A percentile compares a stretch with the other conserved stretches of the same genome.
Conservation (phyloP, 2,329 filamentous ascomycete species). For the Pseudodiploospora longispora region DNA sequence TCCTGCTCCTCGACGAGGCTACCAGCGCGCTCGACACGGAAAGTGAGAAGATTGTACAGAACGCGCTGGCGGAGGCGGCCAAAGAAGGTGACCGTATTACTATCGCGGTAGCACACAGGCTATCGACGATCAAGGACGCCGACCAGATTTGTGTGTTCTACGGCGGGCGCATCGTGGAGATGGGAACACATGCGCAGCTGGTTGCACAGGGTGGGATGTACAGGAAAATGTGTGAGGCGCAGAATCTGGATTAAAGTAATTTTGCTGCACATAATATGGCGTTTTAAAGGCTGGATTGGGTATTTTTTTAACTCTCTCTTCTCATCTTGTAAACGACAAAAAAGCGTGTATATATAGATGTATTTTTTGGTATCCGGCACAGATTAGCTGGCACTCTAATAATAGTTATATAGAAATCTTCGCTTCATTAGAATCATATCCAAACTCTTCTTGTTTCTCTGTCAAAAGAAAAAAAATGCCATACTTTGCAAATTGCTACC, state of each 20-base stretch:
- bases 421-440: too few species aligned
- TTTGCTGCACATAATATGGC: too few species aligned
- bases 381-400: too few species aligned
- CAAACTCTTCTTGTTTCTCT: too few species aligned
- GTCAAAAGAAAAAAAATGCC: too few species aligned
- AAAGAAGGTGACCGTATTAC: slow-evolving; percentile 80
- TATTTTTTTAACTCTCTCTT: too few species aligned
- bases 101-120: slow-evolving; percentile 85
- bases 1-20: slow-evolving; percentile 87
- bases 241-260: slow-evolving; percentile 18
- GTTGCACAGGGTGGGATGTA: slow-evolving; percentile 38
- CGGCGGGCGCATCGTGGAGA: slow-evolving; percentile 45
- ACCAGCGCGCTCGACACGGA: slow-evolving; percentile 92
- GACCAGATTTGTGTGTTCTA: slow-evolving; percentile 56
- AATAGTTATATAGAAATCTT: too few species aligned
- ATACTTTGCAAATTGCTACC: too few species aligned
- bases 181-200: slow-evolving; percentile 49
- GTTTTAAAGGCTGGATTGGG: too few species aligned
- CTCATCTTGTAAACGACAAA: too few species aligned
- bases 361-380: too few species aligned
- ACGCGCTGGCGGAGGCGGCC: slow-evolving; percentile 65
- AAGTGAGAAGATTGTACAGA: slow-evolving; percentile 86
- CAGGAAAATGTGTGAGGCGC: slow-evolving; percentile 38
- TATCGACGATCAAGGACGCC: slow-evolving; percentile 78
- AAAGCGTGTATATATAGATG: too few species aligned